Percentiles rank a stretch among this genome's conserved stretches.
Conservation (phyloP, 2,329 filamentous ascomycete species). For the Cladosporium halotolerans region DNA sequence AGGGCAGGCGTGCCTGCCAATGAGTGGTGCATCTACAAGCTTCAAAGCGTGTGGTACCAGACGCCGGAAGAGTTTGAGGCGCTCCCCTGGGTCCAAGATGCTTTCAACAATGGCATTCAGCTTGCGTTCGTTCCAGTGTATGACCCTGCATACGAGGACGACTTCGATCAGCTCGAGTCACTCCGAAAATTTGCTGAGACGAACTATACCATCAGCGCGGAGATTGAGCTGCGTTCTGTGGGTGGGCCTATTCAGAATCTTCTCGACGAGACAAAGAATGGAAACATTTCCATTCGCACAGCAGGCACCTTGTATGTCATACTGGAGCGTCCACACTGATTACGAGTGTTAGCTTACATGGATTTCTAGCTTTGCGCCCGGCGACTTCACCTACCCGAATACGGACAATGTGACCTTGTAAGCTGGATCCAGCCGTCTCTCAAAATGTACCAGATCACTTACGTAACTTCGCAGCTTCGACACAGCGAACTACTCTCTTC, state of each 20-base stretch:
- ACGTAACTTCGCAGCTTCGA: slow-evolving; percentile 7
- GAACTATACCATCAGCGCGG: slow-evolving; percentile 16
- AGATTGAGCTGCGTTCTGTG: slow-evolving; percentile 12
- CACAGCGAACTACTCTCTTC: slow-evolving; percentile 15
- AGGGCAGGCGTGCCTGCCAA: slow-evolving; percentile 8
- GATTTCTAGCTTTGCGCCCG: slow-evolving; percentile 9
- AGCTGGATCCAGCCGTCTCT: neutral
- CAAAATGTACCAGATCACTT: neutral
- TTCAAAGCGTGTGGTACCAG: slow-evolving; percentile 15
- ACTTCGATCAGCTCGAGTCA: slow-evolving; percentile 13
- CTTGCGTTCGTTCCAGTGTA: slow-evolving; percentile 16
- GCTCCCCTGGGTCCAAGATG: slow-evolving; percentile 17
- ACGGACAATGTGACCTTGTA: slow-evolving; percentile 2
- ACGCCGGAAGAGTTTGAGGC: slow-evolving; percentile 15
- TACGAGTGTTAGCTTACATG: no score
- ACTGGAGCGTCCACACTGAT: no score
- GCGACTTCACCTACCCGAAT: slow-evolving; percentile 15
- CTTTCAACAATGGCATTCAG: slow-evolving; percentile 6
- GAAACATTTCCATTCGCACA: neutral
- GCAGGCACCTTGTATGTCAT: slow-evolving; percentile 6
- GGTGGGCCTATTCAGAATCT: slow-evolving; percentile 12
- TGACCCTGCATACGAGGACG: slow-evolving; percentile 6
- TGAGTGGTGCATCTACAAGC: slow-evolving; percentile 20
- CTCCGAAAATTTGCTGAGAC: slow-evolving; percentile 12
- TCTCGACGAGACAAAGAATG: slow-evolving; percentile 8